Evolutionary conservation across 495 filamentous ascomycete genomes (phyloP).

Genomic region (Viridothelium virens): DNA sequence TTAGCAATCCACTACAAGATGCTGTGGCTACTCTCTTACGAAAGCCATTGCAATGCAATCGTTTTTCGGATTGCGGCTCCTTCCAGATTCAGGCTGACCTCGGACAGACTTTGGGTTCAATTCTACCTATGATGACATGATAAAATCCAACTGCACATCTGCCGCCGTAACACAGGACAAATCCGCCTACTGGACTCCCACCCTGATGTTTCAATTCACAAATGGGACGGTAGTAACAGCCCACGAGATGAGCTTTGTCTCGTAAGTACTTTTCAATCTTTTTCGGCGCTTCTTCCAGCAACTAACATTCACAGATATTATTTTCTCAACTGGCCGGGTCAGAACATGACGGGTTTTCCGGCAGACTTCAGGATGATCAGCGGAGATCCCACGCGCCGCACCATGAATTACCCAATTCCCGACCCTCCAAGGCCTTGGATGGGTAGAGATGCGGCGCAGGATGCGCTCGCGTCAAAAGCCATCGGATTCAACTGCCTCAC

Average conservation of each 20-base stretch:
- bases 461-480: conserved; percentile 61
- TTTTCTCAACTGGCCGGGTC: conserved; percentile 46
- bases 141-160: conserved; percentile 46
- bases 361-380: conserved; percentile 77
- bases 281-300: not conserved
- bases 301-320: conserved; percentile 51
- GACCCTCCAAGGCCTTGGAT: conserved; percentile 53
- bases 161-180: conserved; percentile 53
- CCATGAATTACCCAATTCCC: conserved; percentile 60
- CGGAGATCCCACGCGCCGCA: conserved; percentile 59
- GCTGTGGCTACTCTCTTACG: not conserved
- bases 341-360: conserved; percentile 69
- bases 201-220: conserved; percentile 48
- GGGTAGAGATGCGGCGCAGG: not conserved
- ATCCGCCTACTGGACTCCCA: conserved; percentile 57
- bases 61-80: not conserved
- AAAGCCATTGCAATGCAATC: not conserved
- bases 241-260: conserved; percentile 35
- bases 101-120: conserved; percentile 42
- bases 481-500: conserved; percentile 90
- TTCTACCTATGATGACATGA: conserved; percentile 39
- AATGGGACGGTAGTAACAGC: conserved; percentile 52
- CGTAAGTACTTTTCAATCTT: not conserved
- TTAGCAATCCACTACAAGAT: too few relatives aligned
- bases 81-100: not conserved